phyloP scores from a whole-genome alignment of 2,329 filamentous ascomycete genomes.

The Fusarium armeniacum region DNA sequence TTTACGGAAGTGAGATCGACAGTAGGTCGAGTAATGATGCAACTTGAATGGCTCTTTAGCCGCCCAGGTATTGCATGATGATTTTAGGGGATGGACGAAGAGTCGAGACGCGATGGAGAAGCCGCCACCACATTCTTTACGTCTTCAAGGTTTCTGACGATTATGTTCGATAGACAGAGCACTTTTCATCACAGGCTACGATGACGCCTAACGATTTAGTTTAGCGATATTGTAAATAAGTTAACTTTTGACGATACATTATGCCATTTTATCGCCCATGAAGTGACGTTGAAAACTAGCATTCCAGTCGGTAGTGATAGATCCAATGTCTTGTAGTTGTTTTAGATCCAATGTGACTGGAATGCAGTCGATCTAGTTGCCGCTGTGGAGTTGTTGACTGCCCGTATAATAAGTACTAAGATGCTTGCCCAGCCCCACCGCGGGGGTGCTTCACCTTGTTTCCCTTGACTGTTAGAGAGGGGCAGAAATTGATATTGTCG shows the following conservation, averaged over 20 bases:
- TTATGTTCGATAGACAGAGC: conserved; percentile 44
- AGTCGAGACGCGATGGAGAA: conserved; percentile 13
- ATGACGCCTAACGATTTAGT: conserved; percentile 37
- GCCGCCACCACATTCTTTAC: conserved; percentile 35
- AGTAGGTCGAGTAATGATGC: conserved; percentile 39
- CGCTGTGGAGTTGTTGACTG: conserved; percentile 28
- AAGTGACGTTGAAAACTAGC: conserved; percentile 18
- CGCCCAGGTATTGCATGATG: conserved; percentile 10
- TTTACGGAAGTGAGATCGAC: conserved; percentile 36
- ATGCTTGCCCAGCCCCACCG: conserved; percentile 31
- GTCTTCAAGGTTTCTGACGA: conserved; percentile 36
- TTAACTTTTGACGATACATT: conserved; percentile 23
- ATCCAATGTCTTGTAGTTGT: conserved; percentile 7
- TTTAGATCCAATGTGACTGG: conserved; percentile 15
- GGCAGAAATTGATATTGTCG: conserved; percentile 21
- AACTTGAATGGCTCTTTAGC: conserved; percentile 1
- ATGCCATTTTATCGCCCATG: neutral
- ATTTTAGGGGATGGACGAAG: conserved; percentile 4
- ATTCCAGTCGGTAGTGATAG: conserved; percentile 24
- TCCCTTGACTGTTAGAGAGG: conserved; percentile 25
- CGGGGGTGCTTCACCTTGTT: conserved; percentile 29
- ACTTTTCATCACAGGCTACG: conserved; percentile 33
- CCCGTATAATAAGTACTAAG: neutral
- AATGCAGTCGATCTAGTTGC: conserved; percentile 17
- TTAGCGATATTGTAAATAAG: conserved; percentile 38